Percentiles rank a stretch among this genome's conserved stretches.
phyloP scores from a whole-genome alignment of 2,329 filamentous ascomycete genomes.

The Aureobasidium uvarum region DNA sequence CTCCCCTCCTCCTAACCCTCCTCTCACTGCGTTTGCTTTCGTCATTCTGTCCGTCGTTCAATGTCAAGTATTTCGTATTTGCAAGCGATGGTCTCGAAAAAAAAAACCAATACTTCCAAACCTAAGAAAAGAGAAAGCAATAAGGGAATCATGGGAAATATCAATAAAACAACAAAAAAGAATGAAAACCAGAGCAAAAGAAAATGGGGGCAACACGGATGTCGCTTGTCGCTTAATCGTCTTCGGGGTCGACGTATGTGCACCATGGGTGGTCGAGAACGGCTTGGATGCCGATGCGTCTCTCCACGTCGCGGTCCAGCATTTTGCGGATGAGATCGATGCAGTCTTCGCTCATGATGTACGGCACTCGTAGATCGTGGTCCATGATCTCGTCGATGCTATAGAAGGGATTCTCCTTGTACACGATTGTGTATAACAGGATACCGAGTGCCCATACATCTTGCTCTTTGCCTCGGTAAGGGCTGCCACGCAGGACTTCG shows the following conservation, averaged over 20 bases:
- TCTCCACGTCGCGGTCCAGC: constrained; percentile 84
- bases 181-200: background rate
- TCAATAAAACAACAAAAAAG: constrained; percentile 7
- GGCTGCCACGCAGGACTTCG: constrained; percentile 89
- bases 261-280: constrained; percentile 91
- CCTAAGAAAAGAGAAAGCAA: background rate
- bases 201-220: background rate
- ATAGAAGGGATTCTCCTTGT: constrained; percentile 99
- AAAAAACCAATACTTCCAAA: background rate
- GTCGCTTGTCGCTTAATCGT: constrained; percentile 8
- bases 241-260: constrained; percentile 28
- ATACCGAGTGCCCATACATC: constrained; percentile 98
- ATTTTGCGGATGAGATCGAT: constrained; percentile 89
- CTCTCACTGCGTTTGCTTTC: background rate
- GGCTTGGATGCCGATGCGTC: constrained; percentile 79
- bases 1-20: background rate
- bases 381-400: constrained; percentile 99
- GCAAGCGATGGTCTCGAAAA: background rate
- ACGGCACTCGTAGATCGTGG: constrained; percentile 87
- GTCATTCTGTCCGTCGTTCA: background rate
- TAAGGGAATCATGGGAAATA: constrained; percentile 12
- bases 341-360: constrained; percentile 82
- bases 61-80: constrained; percentile 5
- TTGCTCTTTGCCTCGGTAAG: constrained; percentile 94
- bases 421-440: constrained; percentile 95